Evolutionary conservation across 1,284 basidiomycete species (phyloP), one percentile per base, ranked within the genome.

Genomic region (Moesziomyces sp.): DNA sequence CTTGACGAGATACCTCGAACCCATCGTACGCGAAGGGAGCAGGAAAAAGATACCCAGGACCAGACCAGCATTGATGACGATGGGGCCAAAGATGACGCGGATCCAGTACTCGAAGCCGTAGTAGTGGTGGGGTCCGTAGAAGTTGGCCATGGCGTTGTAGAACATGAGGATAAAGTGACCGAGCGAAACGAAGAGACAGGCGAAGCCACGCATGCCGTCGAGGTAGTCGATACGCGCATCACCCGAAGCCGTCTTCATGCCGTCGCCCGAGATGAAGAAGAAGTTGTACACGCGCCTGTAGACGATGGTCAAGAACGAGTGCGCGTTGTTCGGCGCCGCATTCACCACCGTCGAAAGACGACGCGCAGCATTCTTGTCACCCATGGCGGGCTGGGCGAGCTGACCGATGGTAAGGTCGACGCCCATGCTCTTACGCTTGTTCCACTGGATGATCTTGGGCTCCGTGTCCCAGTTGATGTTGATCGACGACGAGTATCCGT

Each of bases 121-220:
- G 72, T 78, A 78, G 54, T 78, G 76, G 60, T 62, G 58, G 10
- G 66, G 62, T 24, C 54, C 60, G 46, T 58, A 52, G 19, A 56
- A 58, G 48, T 71, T 69, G 40, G 77, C 64, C 24, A 73, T 61
- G 23, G 62, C 52, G 60, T 77, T 73, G 64, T 71, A 78, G 68
- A 75, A 80, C 64, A 80, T 78, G 30, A 78, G 52, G 30, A 77
- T 71, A 38, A 77, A 80, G 52, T 80, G 78, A 33, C 71, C 72
- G 33, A 79, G 61, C 45, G 78, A 79, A 5, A 80, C 77, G 44
- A 77, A 58, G 38, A 79, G 64, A 54, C 77, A 79, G 23, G 78
- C 78, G 44, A 80, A 79, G 13, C 78, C 78, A 53, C 77, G 64
- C 52, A 79, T 64, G 46, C 78, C 77, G 58, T 79, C 78, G 21